Base-by-base conservation (phyloP, 164 flowering plant species). In the Liquidambar formosana region DNA sequence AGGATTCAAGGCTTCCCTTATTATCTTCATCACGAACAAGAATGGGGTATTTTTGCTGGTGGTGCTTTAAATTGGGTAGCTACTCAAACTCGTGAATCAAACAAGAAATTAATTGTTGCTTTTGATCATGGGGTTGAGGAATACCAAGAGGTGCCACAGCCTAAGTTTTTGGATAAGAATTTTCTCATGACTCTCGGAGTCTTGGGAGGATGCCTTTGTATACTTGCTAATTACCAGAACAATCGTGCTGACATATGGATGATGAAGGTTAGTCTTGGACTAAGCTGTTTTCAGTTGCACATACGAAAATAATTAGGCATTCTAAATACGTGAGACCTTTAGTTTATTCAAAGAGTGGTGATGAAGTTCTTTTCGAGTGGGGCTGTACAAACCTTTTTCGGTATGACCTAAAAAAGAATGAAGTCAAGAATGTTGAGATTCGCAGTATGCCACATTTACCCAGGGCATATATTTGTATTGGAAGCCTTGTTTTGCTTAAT, bases 171-270 rank as follows among this genome's bases (percentile, higher is more conserved):
- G 38, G 67, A 46, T 15, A 0, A 16, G 48, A 18, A 12, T 13
- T 67, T n/a, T 14, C 43, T 51, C 6, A 6, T 76, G 25, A 63
- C 27, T 57, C 23, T 81, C 33, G 78, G 56, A 10, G 73, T 56
- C 16, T 47, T 81, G 28, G 75, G 63, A 25, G 78, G 80, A 0
- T 79, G 76, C 26, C 65, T 81, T 1, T 73, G 76, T 57, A 8
- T 76, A n/a, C 8, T 64, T 9, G 67, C 52, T 15, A 22, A 46
- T 54, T 56, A 43, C 21, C 21, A 10, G 10, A 38, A 43, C 18
- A 45, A 1, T 46, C 53, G 66, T 8, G 59, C 61, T 45, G 77
- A 75, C 18, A 23, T 72, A 10, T 71, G 59, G 77, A 73, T 1
- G 75, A 74, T 15, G 52, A 48, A 46, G 62, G n/a, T n/a, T n/a